Evolutionary conservation across 257 asterid species (phyloP), one percentile per base, ranked within the genome.

Genomic region (Dorcoceras hygrometricum): DNA sequence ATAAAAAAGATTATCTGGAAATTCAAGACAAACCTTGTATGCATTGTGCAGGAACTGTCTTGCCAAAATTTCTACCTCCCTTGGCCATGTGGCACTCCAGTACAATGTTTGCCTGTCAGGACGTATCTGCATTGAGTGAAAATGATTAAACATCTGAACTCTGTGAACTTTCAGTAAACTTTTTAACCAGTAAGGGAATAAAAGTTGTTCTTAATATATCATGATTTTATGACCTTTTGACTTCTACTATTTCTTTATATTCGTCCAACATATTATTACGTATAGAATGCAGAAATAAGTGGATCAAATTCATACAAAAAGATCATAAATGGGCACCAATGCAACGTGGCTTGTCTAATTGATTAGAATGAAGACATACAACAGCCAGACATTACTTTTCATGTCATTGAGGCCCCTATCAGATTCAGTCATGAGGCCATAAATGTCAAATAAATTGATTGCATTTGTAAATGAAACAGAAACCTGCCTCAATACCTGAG

Each of bases 81-180:
- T 87, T 20, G 98, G 98, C 96, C 98, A 91, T 70, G 96, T 91
- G 69, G 98, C 98, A 78, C 98, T 91, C 98, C 98, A 91, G 79
- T 87, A 91, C 84, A 91, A 73, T 75, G 98, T 91, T 71, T 91
- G 98, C 77, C 98, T 89, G 70, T 91, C 98, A 20, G 96, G 96
- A 70, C 98, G 88, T 73, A 85, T 85, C 98, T 91, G 87, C 76
- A 75, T 27, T 55, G 54, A 10, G 32, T 66, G 7, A 56, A 57
- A 18, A 27, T 51, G 57, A 26, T 57, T 58, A 71, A 71, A 66
- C 29, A 28, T 48, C 59, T 71, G 19, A 66, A 66, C 71, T 69
- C 59, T 48, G 55, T 71, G 19, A 66, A 66, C 71, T 69, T 63
- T 53, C 8, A 22, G 14, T 3, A 27, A 43, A 10, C 26, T 7